phyloP scores from a whole-genome alignment of 495 filamentous ascomycete genomes.

The Aspergillus funiculosus region DNA sequence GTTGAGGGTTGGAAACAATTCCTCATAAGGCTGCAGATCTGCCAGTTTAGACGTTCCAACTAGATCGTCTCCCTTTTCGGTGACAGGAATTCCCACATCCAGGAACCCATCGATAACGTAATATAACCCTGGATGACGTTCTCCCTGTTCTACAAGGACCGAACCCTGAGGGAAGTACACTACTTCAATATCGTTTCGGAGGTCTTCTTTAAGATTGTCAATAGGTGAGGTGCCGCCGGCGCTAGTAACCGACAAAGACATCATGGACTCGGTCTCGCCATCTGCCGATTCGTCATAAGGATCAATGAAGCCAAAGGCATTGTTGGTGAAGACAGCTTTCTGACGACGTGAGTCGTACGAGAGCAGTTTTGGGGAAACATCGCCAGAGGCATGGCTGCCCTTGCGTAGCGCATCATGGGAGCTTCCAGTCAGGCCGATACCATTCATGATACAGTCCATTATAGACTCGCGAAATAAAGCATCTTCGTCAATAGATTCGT shows the following conservation, averaged over 20 bases:
- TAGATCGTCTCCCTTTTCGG: slow-evolving; percentile 45
- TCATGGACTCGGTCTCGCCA: slow-evolving; percentile 80
- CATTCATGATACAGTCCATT: slow-evolving; percentile 91
- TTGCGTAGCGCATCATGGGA: slow-evolving; percentile 55
- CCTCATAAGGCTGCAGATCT: slow-evolving; percentile 32
- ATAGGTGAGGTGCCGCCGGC: slow-evolving; percentile 50
- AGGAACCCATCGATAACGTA: slow-evolving; percentile 97
- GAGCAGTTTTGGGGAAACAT: slow-evolving; percentile 76
- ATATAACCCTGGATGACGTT: slow-evolving; percentile 91
- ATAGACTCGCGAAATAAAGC: slow-evolving; percentile 82
- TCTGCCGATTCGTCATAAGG: slow-evolving; percentile 77
- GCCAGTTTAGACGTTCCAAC: slow-evolving; percentile 32
- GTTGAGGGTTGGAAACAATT: slow-evolving; percentile 44
- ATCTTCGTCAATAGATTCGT: slow-evolving; percentile 80
- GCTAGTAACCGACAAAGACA: slow-evolving; percentile 58
- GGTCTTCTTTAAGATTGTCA: slow-evolving; percentile 58
- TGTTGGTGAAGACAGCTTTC: slow-evolving; percentile 77
- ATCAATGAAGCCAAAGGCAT: slow-evolving; percentile 94
- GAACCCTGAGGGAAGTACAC: slow-evolving; percentile 94
- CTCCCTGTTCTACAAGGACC: slow-evolving; percentile 93
- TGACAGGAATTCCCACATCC: slow-evolving; percentile 73
- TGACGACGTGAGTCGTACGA: slow-evolving; percentile 81
- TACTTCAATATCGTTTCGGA: slow-evolving; percentile 91
- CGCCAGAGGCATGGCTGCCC: slow-evolving; percentile 60
- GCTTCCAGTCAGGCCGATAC: slow-evolving; percentile 69